Evolutionary conservation across 2,329 filamentous ascomycete genomes (phyloP), one percentile per base, ranked within the genome.

Genomic region (Pezicula radicicola): DNA sequence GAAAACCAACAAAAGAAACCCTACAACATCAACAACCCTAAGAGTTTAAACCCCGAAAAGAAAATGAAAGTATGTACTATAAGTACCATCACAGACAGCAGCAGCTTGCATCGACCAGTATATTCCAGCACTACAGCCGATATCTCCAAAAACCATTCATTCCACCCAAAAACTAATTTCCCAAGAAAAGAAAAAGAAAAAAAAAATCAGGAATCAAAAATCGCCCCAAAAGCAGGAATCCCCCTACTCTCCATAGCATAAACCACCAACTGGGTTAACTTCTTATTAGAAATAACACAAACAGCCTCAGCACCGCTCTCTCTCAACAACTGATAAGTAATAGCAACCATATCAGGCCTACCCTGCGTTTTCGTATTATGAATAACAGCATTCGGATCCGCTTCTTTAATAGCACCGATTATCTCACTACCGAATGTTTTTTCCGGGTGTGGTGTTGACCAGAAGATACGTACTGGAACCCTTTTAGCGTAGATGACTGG

Each of bases 241-340:
- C 70, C 70, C 15, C 70, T 58, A 43, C 57, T 63, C 55, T 72
- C 69, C 63, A 73, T 62, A 25, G 60, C 70, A 58, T 70, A 69
- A 13, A 72, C 70, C 18, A 72, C 63, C 54, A 66, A 63, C 48
- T 64, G 63, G 7, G 69, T 72, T 52, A 72, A 54, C 52, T 63
- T 65, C 44, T 66, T 61, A 53, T 72, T 73, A 16, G 60, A 64
- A 55, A 73, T 71, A 25, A 71, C 59, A 47, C 63, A 62, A n/a
- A 73, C 68, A 8, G 69, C 70, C 54, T 73, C 70, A 0, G 69
- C 69, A 3, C 59, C 57, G 45, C 61, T 67, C 42, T 69, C 64
- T 10, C 54, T 54, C 42, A 62, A 62, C 21, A 68, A 43, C 9
- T 54, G 46, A 39, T 61, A 67, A 19, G 64, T 60, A 39, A 68